A percentile compares a stretch with the other conserved stretches of the same genome.
Conservation (phyloP, 2,329 filamentous ascomycete genomes). For the Sclerotinia borealis region DNA sequence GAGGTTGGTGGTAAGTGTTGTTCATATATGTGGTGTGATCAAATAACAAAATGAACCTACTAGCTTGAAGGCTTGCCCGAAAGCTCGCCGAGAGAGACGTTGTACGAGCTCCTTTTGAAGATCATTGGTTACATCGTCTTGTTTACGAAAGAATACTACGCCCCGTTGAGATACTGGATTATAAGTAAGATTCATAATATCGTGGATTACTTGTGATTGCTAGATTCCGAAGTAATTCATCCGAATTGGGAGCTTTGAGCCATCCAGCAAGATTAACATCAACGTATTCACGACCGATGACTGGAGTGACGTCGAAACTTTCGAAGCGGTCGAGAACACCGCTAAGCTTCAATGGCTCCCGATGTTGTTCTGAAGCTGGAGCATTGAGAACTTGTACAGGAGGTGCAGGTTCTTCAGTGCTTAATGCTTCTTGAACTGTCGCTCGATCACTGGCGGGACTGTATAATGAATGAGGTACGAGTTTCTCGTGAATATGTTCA, state of each 20-base stretch:
- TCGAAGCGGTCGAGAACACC: slow-evolving; percentile 28
- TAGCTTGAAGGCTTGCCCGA: slow-evolving; percentile 50
- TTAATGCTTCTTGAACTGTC: background rate
- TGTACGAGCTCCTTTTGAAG: slow-evolving; percentile 61
- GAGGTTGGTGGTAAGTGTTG: background rate
- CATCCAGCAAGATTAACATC: slow-evolving; percentile 40
- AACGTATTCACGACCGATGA: slow-evolving; percentile 42
- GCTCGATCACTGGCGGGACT: background rate
- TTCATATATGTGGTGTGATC: background rate
- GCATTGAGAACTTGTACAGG: slow-evolving; percentile 18
- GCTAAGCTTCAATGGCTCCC: slow-evolving; percentile 27
- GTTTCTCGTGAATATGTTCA: slow-evolving; percentile 25
- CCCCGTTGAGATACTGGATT: slow-evolving; percentile 57
- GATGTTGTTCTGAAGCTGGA: slow-evolving; percentile 14
- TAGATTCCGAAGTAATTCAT: slow-evolving; percentile 43
- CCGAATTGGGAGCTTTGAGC: slow-evolving; percentile 41
- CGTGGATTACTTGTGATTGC: slow-evolving; percentile 38
- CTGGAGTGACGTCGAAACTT: slow-evolving; percentile 38
- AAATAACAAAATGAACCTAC: background rate
- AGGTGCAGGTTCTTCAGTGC: slow-evolving; percentile 16
- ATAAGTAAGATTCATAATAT: background rate
- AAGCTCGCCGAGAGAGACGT: slow-evolving; percentile 51
- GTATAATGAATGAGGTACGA: slow-evolving; percentile 17
- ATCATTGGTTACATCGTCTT: slow-evolving; percentile 54
- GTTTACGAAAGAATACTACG: slow-evolving; percentile 64